phyloP scores from a whole-genome alignment of 2,329 filamentous ascomycete genomes.

The Madurella fahalii region DNA sequence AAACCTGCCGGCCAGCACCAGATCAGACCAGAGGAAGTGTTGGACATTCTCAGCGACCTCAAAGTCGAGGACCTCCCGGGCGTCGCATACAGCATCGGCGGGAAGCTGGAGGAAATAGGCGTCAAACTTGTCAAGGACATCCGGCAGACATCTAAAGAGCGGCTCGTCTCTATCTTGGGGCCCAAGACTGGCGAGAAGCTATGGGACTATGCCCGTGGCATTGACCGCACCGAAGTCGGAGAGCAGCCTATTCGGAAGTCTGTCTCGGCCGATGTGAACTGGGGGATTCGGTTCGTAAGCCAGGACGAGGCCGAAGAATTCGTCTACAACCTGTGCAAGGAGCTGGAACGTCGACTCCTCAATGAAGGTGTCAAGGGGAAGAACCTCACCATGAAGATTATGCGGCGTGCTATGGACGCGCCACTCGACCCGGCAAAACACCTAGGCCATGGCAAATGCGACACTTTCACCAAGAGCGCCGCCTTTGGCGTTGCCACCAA shows the following conservation, averaged over 20 bases:
- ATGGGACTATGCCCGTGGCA: conserved; percentile 84
- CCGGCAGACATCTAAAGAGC: conserved; percentile 70
- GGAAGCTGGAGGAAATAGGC: conserved; percentile 83
- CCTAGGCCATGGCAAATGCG: conserved; percentile 90
- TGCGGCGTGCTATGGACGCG: conserved; percentile 80
- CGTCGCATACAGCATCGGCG: conserved; percentile 84
- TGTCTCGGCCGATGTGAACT: conserved; percentile 95
- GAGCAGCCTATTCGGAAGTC: conserved; percentile 85
- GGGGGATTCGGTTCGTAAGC: conserved; percentile 92
- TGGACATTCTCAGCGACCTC: conserved; percentile 72
- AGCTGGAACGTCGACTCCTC: conserved; percentile 74
- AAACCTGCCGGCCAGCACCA: conserved; percentile 94
- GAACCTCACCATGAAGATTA: conserved; percentile 90
- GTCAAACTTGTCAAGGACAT: conserved; percentile 81
- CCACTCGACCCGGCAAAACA: conserved; percentile 90
- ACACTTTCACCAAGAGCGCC: conserved; percentile 86
- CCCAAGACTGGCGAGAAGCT: conserved; percentile 91
- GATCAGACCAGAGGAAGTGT: conserved; percentile 73
- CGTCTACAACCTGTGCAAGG: conserved; percentile 75
- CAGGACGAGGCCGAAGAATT: conserved; percentile 95
- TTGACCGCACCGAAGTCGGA: conserved; percentile 81
- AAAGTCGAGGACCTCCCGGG: conserved; percentile 81
- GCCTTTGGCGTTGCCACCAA: conserved; percentile 82
- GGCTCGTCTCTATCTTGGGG: conserved; percentile 67
- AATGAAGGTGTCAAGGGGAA: conserved; percentile 83